A percentile compares a stretch with the other conserved stretches of the same genome.
These are phyloP conservation scores for Mucor saturninus DNA, from an alignment of 371 early-diverging fungal species.

Conservation along the genomic window DNA sequence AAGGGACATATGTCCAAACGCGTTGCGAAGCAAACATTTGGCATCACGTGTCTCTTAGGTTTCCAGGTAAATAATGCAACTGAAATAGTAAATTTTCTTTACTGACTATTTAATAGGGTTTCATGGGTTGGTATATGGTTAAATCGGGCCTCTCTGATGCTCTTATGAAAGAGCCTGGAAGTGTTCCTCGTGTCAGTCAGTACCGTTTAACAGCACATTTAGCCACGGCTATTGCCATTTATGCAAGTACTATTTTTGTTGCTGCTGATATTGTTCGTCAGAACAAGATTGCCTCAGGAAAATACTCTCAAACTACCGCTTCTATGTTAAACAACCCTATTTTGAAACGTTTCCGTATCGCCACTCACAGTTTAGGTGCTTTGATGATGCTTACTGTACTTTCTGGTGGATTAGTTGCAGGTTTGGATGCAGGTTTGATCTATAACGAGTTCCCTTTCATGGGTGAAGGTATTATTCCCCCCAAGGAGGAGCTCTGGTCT, in stretches of 20 bases:
- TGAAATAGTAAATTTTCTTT: not conserved
- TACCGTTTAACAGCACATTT: slow-evolving; percentile 94
- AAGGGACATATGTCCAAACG: slow-evolving; percentile 77
- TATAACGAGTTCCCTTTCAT: slow-evolving; percentile 95
- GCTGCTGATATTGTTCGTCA: slow-evolving; percentile 79
- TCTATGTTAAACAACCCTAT: slow-evolving; percentile 60
- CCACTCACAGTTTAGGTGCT: slow-evolving; percentile 62
- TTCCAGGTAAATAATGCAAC: slow-evolving; percentile 68
- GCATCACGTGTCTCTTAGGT: slow-evolving; percentile 81
- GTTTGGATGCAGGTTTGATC: slow-evolving; percentile 94
- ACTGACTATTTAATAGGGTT: slow-evolving; percentile 60
- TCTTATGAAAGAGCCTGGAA: slow-evolving; percentile 77
- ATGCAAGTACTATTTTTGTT: slow-evolving; percentile 75
- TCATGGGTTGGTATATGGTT: slow-evolving; percentile 98
- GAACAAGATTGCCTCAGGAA: slow-evolving; percentile 62
- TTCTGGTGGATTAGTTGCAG: slow-evolving; percentile 96
- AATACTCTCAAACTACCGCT: slow-evolving; percentile 44
- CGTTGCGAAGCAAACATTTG: slow-evolving; percentile 70
- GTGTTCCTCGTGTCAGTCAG: slow-evolving; percentile 92
- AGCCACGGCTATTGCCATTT: slow-evolving; percentile 89
- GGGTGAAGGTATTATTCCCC: slow-evolving; percentile 82
- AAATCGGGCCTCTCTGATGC: slow-evolving; percentile 87
- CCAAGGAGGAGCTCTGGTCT: slow-evolving; percentile 74
- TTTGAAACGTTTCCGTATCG: slow-evolving; percentile 63
- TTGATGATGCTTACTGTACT: slow-evolving; percentile 88